phyloP scores from a whole-genome alignment of 2,329 filamentous ascomycete genomes.

The Endocalyx cinctus region DNA sequence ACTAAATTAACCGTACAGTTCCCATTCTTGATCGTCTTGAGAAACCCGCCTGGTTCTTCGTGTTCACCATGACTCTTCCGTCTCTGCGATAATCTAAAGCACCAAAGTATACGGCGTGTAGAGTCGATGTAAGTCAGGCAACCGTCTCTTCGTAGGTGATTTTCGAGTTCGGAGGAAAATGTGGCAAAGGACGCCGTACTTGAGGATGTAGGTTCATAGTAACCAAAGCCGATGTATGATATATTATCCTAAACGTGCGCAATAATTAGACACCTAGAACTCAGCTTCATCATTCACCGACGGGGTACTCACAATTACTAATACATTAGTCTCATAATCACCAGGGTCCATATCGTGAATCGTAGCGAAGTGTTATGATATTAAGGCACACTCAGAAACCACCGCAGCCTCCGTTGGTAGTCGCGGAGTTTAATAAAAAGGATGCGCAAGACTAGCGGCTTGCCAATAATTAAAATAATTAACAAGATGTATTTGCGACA shows the following conservation, averaged over 20 bases:
- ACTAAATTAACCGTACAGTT: slow-evolving; percentile 39
- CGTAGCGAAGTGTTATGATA: too few relatives aligned
- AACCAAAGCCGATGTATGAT: slow-evolving; percentile 48
- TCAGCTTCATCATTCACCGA: slow-evolving; percentile 8
- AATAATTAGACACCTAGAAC: too few relatives aligned
- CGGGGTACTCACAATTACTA: slow-evolving; percentile 47
- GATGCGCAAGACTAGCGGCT: too few relatives aligned
- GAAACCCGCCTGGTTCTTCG: slow-evolving; percentile 25
- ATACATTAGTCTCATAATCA: slow-evolving; percentile 59
- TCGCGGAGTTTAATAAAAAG: too few relatives aligned
- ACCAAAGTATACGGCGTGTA: slow-evolving; percentile 47
- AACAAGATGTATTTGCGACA: too few relatives aligned
- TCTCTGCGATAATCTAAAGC: slow-evolving; percentile 45
- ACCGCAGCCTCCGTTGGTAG: too few relatives aligned
- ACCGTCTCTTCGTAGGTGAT: slow-evolving; percentile 45
- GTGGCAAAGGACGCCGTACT: slow-evolving; percentile 40
- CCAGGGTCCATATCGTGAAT: slow-evolving; percentile 57
- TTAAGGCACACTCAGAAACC: too few relatives aligned
- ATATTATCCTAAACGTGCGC: slow-evolving; percentile 54
- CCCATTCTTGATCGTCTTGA: slow-evolving; percentile 37
- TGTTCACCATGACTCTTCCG: slow-evolving; percentile 27
- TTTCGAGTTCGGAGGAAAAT: slow-evolving; percentile 48
- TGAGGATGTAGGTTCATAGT: slow-evolving; percentile 47
- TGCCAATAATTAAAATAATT: too few relatives aligned
- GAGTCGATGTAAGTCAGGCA: slow-evolving; percentile 50